Evolutionary conservation across 768 basidiomycete genomes (phyloP).

Genomic region (Tricholoma hemisulphureum): DNA sequence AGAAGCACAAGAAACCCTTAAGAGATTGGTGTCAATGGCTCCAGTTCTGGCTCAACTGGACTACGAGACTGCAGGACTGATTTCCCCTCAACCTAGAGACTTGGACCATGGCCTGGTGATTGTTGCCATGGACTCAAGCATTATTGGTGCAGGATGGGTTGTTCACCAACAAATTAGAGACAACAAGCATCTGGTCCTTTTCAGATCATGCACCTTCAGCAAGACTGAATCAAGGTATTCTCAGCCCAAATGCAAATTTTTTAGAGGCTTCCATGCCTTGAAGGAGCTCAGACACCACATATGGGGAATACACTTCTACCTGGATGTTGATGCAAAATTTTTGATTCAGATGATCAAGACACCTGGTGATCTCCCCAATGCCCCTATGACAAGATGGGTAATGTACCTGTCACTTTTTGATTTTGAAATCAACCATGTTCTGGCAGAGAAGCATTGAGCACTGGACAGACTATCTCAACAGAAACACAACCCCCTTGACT

Average conservation of each 20-base stretch:
- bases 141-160: slow-evolving; percentile 33
- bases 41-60: slow-evolving; percentile 34
- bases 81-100: slow-evolving; percentile 2
- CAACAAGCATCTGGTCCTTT: too few relatives aligned
- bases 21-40: slow-evolving; percentile 14
- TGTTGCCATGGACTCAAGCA: slow-evolving; percentile 33
- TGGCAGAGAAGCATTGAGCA: too few relatives aligned
- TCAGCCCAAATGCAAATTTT: too few relatives aligned
- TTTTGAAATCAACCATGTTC: too few relatives aligned
- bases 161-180: slow-evolving; percentile 28
- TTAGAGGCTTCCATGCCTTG: slow-evolving; percentile 33
- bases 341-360: slow-evolving; percentile 37
- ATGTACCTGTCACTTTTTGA: too few relatives aligned
- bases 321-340: too few relatives aligned
- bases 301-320: too few relatives aligned
- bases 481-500: slow-evolving; percentile 1
- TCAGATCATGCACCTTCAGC: too few relatives aligned
- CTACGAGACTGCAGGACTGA: slow-evolving; percentile 17
- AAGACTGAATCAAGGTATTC: slow-evolving; percentile 28
- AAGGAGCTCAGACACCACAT: too few relatives aligned
- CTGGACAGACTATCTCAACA: slow-evolving; percentile 32
- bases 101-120: too few relatives aligned
- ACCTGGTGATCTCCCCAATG: too few relatives aligned
- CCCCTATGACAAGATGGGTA: too few relatives aligned
- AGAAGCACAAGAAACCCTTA: slow-evolving; percentile 26